phyloP scores from a whole-genome alignment of 495 filamentous ascomycete species.

The Cairneyella variabilis region DNA sequence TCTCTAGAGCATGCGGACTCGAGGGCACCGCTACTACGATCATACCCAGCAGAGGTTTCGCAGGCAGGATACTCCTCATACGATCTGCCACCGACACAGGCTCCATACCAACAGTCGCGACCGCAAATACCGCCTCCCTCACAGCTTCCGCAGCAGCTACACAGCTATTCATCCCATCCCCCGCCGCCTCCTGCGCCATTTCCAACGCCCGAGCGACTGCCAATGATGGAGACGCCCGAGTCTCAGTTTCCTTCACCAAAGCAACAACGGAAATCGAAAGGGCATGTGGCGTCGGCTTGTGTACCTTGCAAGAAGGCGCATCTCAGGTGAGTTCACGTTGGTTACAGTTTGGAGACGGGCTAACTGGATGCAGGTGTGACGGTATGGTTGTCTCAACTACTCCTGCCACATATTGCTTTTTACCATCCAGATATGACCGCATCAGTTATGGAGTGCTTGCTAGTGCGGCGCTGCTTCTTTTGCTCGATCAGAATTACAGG shows the following conservation, averaged over 20 bases:
- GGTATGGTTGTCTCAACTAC: constrained; percentile 24
- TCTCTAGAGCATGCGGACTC: constrained; percentile 22
- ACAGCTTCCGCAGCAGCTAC: constrained; percentile 27
- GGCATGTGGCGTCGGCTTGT: constrained; percentile 94
- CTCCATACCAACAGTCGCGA: constrained; percentile 22
- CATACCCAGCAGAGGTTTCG: constrained; percentile 24
- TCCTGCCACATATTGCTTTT: constrained; percentile 10
- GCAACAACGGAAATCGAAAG: constrained; percentile 80
- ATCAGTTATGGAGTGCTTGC: constrained; percentile 14
- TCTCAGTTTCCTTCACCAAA: constrained; percentile 50
- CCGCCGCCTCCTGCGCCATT: constrained; percentile 25
- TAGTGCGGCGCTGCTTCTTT: constrained; percentile 14
- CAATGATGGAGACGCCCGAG: constrained; percentile 17
- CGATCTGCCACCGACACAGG: constrained; percentile 12
- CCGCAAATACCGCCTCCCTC: constrained; percentile 21
- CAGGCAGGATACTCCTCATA: constrained; percentile 27
- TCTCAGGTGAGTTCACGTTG: constrained; percentile 46
- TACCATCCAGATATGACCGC: constrained; percentile 5
- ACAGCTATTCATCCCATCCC: constrained; percentile 3
- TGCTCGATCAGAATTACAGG: no score
- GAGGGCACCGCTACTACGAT: constrained; percentile 11
- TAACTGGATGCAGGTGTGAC: constrained; percentile 26
- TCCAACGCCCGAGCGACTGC: constrained; percentile 33
- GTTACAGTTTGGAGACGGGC: constrained; percentile 7
- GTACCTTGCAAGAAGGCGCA: constrained; percentile 98